Evolutionary conservation across 2,329 filamentous ascomycete species (phyloP).

Genomic region (Hypomyces rosellus): DNA sequence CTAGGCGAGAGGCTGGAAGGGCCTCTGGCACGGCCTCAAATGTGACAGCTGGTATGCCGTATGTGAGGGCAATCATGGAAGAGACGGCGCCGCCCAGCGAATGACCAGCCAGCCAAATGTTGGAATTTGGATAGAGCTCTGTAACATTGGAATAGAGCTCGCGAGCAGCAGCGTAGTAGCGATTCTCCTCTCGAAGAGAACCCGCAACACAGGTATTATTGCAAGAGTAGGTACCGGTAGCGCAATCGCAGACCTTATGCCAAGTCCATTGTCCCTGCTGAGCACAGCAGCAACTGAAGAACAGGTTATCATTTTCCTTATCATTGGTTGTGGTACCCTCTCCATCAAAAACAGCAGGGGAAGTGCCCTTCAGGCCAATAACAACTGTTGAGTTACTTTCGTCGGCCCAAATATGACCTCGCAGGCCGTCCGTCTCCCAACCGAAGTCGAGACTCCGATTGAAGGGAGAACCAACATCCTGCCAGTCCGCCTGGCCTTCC

Average conservation of each 20-base stretch:
- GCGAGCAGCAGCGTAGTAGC: conserved; percentile 83
- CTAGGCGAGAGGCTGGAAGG: conserved; percentile 74
- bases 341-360: conserved; percentile 88
- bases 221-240: conserved; percentile 78
- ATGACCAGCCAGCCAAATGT: conserved; percentile 87
- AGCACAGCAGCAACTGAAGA: conserved; percentile 95
- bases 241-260: conserved; percentile 90
- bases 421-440: conserved; percentile 82
- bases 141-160: conserved; percentile 92
- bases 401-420: conserved; percentile 89
- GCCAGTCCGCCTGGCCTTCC: conserved; percentile 70
- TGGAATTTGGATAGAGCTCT: conserved; percentile 74
- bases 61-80: conserved; percentile 84
- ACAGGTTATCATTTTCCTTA: conserved; percentile 95
- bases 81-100: conserved; percentile 86
- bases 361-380: conserved; percentile 89
- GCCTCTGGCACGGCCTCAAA: conserved; percentile 93
- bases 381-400: conserved; percentile 79
- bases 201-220: conserved; percentile 83
- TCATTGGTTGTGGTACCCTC: conserved; percentile 95
- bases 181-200: conserved; percentile 72
- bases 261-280: conserved; percentile 88
- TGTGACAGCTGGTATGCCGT: conserved; percentile 82
- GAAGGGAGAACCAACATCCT: conserved; percentile 70
- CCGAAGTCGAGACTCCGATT: conserved; percentile 88